phyloP scores from a whole-genome alignment of 2,329 filamentous ascomycete species.

The Aureobasidium sp. region DNA sequence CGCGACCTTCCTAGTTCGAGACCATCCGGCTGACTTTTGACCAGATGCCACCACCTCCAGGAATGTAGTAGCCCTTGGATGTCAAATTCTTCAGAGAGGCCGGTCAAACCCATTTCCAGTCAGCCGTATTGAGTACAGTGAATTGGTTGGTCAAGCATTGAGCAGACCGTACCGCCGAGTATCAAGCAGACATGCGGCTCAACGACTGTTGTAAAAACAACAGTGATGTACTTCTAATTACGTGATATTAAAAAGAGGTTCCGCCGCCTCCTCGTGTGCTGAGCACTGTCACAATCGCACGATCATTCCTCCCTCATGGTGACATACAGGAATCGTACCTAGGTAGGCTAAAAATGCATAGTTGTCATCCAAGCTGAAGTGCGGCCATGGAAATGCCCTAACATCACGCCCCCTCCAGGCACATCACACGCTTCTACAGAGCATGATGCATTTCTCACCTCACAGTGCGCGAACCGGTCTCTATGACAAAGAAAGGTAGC shows the following conservation, averaged over 20 bases:
- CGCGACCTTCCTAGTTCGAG: not conserved
- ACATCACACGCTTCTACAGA: not conserved
- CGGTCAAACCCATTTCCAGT: not conserved
- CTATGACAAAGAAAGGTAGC: not conserved
- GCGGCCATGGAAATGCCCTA: not conserved
- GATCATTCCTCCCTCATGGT: not conserved
- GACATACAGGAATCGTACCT: not conserved
- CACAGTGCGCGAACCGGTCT: not conserved
- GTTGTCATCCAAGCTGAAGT: not conserved
- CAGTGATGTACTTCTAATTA: not conserved
- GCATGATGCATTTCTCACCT: too few relatives aligned
- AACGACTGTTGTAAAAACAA: not conserved
- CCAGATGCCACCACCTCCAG: slow-evolving; percentile 47
- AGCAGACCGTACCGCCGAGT: not conserved
- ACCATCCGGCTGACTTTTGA: slow-evolving; percentile 12
- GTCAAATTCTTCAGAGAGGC: not conserved
- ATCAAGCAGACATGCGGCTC: not conserved
- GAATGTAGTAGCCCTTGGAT: slow-evolving; percentile 30
- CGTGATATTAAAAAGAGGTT: not conserved
- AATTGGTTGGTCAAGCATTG: not conserved
- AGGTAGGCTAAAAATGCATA: not conserved
- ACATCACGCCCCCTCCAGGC: not conserved
- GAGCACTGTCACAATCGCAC: not conserved
- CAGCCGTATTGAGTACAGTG: not conserved
- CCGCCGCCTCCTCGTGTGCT: not conserved